A percentile compares a stretch with the other conserved stretches of the same genome.
Evolutionary conservation across 345 rosid genomes (phyloP).

Genomic region (Salix viminalis): DNA sequence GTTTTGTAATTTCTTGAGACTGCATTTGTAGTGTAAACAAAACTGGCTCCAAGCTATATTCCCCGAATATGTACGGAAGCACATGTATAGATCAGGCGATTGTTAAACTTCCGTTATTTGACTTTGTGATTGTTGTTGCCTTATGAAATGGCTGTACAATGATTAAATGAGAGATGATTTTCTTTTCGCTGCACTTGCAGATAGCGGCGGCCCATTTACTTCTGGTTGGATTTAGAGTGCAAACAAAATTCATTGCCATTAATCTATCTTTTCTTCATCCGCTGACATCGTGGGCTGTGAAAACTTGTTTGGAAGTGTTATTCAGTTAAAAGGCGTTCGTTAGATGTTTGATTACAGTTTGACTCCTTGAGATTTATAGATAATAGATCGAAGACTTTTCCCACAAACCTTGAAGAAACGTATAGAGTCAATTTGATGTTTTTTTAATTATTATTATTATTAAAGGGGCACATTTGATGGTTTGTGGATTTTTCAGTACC

Average conservation of each 20-base stretch:
- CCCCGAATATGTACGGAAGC: not conserved
- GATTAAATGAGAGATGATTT: not conserved
- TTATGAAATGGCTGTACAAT: not conserved
- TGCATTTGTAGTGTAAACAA: too few relatives aligned
- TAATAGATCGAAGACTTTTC: not conserved
- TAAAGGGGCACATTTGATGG: not conserved
- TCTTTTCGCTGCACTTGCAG: not conserved
- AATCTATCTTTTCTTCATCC: too few relatives aligned
- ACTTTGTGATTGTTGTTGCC: not conserved
- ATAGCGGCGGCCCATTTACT: not conserved
- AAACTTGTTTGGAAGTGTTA: too few relatives aligned
- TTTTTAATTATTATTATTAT: not conserved
- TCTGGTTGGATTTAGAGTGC: not conserved
- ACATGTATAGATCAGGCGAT: not conserved
- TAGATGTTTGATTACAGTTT: not conserved
- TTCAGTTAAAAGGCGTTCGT: too few relatives aligned
- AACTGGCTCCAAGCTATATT: not conserved
- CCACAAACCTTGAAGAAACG: not conserved
- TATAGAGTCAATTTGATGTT: not conserved
- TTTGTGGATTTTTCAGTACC: not conserved
- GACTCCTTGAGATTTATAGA: not conserved
- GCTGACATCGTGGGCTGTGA: too few relatives aligned
- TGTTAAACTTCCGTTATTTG: not conserved
- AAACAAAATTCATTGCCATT: not conserved
- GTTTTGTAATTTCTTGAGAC: constrained; percentile 19